Percentiles rank a stretch among this genome's conserved stretches.
Evolutionary conservation across 73 alveolate species (phyloP).

Genomic region (Tetrahymena elliotti): DNA sequence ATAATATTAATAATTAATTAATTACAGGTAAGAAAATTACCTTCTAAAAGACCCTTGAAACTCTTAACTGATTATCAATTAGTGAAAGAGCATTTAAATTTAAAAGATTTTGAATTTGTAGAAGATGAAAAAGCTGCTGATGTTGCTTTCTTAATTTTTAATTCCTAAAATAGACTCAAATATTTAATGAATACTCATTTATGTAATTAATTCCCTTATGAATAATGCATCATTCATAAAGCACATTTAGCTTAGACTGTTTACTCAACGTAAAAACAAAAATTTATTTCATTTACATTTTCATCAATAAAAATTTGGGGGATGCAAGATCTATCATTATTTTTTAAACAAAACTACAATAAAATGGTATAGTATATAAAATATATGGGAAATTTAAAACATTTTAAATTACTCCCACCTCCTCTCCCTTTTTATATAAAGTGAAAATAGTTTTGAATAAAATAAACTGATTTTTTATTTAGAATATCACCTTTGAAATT

Average conservation of each 20-base stretch:
- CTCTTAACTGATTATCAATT: conserved; percentile 72
- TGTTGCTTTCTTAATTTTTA: conserved; percentile 62
- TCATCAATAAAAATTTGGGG: not conserved
- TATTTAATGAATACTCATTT: conserved; percentile 34
- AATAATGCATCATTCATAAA: conserved; percentile 71
- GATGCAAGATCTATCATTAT: too few relatives aligned
- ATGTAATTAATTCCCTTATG: conserved; percentile 83
- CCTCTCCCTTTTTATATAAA: too few relatives aligned
- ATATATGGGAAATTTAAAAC: too few relatives aligned
- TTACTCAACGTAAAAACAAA: conserved; percentile 26
- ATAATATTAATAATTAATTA: not conserved
- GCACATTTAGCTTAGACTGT: conserved; percentile 70
- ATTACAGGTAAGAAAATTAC: not conserved
- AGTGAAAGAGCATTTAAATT: conserved; percentile 57
- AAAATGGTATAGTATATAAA: too few relatives aligned
- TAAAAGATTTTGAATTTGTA: conserved; percentile 47
- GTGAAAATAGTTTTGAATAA: too few relatives aligned
- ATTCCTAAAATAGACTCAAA: conserved; percentile 44
- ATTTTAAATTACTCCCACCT: too few relatives aligned
- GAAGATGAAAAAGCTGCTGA: conserved; percentile 65
- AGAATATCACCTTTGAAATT: too few relatives aligned
- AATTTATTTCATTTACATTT: not conserved
- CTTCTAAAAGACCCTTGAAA: conserved; percentile 21
- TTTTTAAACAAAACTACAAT: too few relatives aligned
- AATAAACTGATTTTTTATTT: too few relatives aligned